Evolutionary conservation across 306 rosid genomes (phyloP).

Genomic region (Corylus heterophylla): DNA sequence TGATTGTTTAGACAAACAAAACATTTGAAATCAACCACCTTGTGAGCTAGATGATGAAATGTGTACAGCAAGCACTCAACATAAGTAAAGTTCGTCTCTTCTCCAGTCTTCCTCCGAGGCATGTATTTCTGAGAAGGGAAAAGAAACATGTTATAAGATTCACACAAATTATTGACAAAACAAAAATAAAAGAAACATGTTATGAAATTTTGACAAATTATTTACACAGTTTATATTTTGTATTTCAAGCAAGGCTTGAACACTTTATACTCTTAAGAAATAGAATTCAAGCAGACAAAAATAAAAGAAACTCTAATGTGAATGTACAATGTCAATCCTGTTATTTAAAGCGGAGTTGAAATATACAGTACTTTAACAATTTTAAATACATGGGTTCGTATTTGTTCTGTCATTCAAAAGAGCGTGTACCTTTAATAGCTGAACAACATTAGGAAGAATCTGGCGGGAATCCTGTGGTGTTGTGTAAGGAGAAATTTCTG

Average conservation of each 20-base stretch:
- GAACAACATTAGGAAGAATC: conserved; percentile 92
- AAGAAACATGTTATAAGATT: conserved; percentile 14
- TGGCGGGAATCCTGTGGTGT: conserved; percentile 95
- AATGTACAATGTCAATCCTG: background rate
- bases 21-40: conserved; percentile 49
- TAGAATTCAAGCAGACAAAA: background rate
- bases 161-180: background rate
- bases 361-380: background rate
- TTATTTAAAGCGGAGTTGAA: background rate
- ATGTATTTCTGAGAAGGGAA: conserved; percentile 70
- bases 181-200: background rate
- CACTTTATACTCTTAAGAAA: background rate
- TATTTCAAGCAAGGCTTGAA: background rate
- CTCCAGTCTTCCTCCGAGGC: conserved; percentile 90
- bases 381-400: conserved; percentile 6
- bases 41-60: conserved; percentile 94
- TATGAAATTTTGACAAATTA: background rate
- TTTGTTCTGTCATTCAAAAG: conserved; percentile 15
- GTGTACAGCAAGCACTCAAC: conserved; percentile 93
- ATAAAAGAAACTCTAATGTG: background rate
- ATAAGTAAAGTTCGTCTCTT: conserved; percentile 88
- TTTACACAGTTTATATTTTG: background rate
- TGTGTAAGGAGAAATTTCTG: conserved; percentile 89
- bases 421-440: conserved; percentile 67
- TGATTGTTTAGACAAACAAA: conserved; percentile 11